Base-by-base conservation (phyloP, 1,284 basidiomycete genomes). In the Cystobasidium slooffiae region DNA sequence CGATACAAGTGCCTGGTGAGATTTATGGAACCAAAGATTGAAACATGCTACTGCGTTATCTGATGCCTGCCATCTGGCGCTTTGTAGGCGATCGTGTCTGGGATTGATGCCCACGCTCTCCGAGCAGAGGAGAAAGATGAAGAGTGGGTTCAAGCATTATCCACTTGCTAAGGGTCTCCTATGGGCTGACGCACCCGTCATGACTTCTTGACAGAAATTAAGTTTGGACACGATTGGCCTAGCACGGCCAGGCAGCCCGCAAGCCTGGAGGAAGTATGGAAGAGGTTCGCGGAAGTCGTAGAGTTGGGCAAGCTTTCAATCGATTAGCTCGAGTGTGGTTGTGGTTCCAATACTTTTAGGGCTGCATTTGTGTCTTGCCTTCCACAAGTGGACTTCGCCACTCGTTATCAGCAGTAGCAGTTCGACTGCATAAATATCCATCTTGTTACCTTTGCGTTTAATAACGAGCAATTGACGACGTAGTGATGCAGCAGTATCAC, bases 141-240 rank as follows among this genome's bases (percentile, higher is more conserved):
- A 73, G 70, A 66, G 70, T 73, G 53, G 59, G 63, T 72, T 44
- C 37, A 39, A n/a, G 14, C 22, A 43, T 46, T 24, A 44, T 14
- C 1, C 14, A 20, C 39, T 43, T 44, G n/a, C n/a, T 3, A 47
- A 44, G 4, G 46, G n/a, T 49, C 47, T n/a, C n/a, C n/a, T 10
- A 6, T 43, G 24, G 65, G 4, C 51, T 67, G 7, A 16, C 31
- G 65, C 18, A 14, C 3, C 10, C 37, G 47, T 10, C 37, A 12
- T 12, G 3, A 3, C 18, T 39, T 14, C 12, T 24, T 31, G 8
- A 20, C 43, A 73, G 70, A 66, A 49, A 73, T 73, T 51, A 53
- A 66, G 37, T 73, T 73, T 39, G 70, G 70, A 8, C 70, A 73
- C 18, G 70, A 73, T 22, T 73, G 70, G 70, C 51, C 64, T 16